Base-by-base conservation (phyloP, 2,329 filamentous ascomycete species). In the Aspergillus spinulosporus region DNA sequence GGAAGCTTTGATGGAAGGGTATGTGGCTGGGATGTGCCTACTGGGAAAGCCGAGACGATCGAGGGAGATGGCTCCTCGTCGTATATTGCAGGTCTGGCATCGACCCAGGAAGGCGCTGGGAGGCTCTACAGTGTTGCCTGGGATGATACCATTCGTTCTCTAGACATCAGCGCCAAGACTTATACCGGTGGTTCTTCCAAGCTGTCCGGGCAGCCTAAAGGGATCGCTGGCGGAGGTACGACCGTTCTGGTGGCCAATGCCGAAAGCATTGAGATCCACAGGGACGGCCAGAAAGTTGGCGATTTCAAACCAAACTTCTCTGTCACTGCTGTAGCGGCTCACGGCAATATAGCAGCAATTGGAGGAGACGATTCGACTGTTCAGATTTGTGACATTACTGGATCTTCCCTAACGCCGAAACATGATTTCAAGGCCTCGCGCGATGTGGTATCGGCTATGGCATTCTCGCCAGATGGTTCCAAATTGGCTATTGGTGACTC, bases 1-100 rank as follows among this genome's bases (percentile, higher is more conserved):
- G 94, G 94, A 58, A 96, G 92, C 75, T 95, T 92, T 64, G 94
- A 99, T 60, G 94, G 94, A 46, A 84, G 89, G 39, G 84, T 96
- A 28, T 89, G 88, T 70, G 85, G 84, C 54, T 99, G 94, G 93
- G 88, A 97, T 68, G 71, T 90, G 29, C 77, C 81, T 12, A 83
- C 81, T 3, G 93, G 92, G 1, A 72, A 80, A 43, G 90, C 88
- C 21, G 81, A 85, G 31, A 82, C 83, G 9, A 82, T 95, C 8
- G 89, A 94, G 60, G 93, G 94, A 29, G 85, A 90, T 62, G 80
- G 84, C 3, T 94, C 97, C 73, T 88, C 88, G 5, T 95, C 93
- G 72, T 92, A 95, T 72, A 85, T 97, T 50, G 85, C 87, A 3
- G 89, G 89, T 49, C 87, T 99, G 61, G 78, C 87, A 2, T 77